Conservation (phyloP, 257 asterid species). For the Ballota nigra region DNA sequence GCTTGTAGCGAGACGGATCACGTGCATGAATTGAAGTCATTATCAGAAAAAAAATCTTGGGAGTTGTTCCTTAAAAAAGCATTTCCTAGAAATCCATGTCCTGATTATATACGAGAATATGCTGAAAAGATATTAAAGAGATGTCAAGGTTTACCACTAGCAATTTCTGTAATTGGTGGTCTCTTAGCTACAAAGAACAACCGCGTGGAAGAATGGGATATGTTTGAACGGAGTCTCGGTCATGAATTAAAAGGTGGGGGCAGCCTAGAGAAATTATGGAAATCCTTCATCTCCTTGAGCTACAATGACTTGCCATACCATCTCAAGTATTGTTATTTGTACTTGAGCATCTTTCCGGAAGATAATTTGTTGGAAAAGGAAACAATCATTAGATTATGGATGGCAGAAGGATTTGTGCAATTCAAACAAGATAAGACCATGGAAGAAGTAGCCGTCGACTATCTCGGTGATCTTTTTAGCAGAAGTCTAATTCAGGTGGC, state of each 20-base stretch:
- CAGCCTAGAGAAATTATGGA: background rate
- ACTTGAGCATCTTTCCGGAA: conserved; percentile 24
- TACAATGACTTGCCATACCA: conserved; percentile 16
- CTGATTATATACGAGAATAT: background rate
- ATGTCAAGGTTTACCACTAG: conserved; percentile 21
- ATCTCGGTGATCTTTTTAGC: conserved; percentile 23
- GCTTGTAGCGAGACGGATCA: background rate
- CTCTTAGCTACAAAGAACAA: conserved; percentile 18
- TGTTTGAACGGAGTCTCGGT: background rate
- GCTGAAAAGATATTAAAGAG: conserved; percentile 3
- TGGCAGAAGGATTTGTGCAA: conserved; percentile 35
- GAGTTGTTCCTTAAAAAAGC: conserved; percentile 2
- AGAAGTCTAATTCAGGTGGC: conserved; percentile 33
- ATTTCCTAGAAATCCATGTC: background rate
- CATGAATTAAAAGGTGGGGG: background rate
- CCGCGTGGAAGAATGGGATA: conserved; percentile 10
- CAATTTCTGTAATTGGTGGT: conserved; percentile 23
- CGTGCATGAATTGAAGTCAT: background rate
- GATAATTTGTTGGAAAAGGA: background rate
- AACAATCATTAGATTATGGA: conserved; percentile 26
- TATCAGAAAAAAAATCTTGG: background rate
- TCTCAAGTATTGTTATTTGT: conserved; percentile 9
- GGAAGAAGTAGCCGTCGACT: conserved; percentile 28
- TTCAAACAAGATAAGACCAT: conserved; percentile 7
- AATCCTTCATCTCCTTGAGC: background rate